Evolutionary conservation across 345 rosid genomes (phyloP), one percentile per base, ranked within the genome.

Genomic region (Kernera saxatilis): DNA sequence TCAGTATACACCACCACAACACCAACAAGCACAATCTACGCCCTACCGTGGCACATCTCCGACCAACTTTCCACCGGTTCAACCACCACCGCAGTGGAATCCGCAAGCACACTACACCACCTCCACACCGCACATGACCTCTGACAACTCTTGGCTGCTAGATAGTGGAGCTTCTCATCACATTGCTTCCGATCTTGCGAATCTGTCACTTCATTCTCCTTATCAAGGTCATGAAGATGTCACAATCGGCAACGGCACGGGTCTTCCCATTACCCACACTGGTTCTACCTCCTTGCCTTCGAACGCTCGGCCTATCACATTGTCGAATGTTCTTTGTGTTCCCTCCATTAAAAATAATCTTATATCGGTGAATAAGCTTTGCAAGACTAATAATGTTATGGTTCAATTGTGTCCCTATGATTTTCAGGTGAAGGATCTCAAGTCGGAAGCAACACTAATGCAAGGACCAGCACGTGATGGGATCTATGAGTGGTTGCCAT

Each of bases 371-470:
- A 32, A 44, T 17, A 2, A 67, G 17, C 13, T 74, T 1, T 58
- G 35, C 13, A 46, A 17, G 0, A 10, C 40, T 46, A 74, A 67
- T 27, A 29, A 58, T 25, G 53, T 74, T 1, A 56, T 50, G 39
- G 23, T 74, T 26, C 50, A 74, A 74, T 29, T 56, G 13, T 73
- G 33, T 46, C 33, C 60, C 2, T 5, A 21, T 15, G 22, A 35
- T 1, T 57, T 66, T 56, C 41, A 32, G 39, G 15, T 48, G 60
- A 73, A 51, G 27, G 72, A 73, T 46, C 52, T 33, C 25, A 6
- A 29, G 32, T 30, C 14, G 26, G 33, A 60, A 61, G 27, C 18
- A 18, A 54, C 6, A 10, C 0, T 48, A 10, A 35, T 5, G 66
- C 6, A 3, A 4, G 22, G 17, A 21, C 50, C 45, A 9, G n/a